Evolutionary conservation across 768 basidiomycete species (phyloP).

Genomic region (Boletus rufocinnamomeus): DNA sequence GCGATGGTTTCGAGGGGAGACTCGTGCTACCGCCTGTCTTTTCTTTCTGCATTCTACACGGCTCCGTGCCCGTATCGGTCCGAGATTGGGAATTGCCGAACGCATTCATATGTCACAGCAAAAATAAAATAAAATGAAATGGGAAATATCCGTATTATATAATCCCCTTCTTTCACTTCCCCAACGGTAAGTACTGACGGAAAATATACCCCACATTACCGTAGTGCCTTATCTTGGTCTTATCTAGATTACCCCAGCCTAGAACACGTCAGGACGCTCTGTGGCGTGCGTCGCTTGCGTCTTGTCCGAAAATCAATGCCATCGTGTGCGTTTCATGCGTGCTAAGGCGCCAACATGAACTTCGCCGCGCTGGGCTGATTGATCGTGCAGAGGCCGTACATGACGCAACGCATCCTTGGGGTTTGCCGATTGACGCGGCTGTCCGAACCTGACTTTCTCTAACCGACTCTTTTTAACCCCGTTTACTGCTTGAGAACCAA

Average conservation of each 20-base stretch:
- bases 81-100: constrained; percentile 24
- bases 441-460: neutral
- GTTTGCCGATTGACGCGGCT: constrained; percentile 2
- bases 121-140: neutral
- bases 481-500: neutral
- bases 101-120: neutral
- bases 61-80: constrained; percentile 30
- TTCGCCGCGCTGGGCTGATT: constrained; percentile 4
- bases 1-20: constrained; percentile 10
- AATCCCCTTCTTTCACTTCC: constrained; percentile 4
- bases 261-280: constrained; percentile 8
- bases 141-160: constrained; percentile 6
- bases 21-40: neutral
- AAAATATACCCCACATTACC: constrained; percentile 25
- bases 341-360: neutral
- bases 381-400: neutral
- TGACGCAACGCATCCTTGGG: constrained; percentile 6
- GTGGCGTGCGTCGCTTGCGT: constrained; percentile 1
- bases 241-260: constrained; percentile 33
- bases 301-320: constrained; percentile 13
- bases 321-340: constrained; percentile 10
- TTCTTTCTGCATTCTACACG: constrained; percentile 16
- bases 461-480: neutral
- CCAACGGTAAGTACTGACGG: neutral
- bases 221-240: constrained; percentile 22